A percentile compares a stretch with the other conserved stretches of the same genome.
Conservation (phyloP, 2,329 filamentous ascomycete species). For the Stachybotrys chlorohalonatus region DNA sequence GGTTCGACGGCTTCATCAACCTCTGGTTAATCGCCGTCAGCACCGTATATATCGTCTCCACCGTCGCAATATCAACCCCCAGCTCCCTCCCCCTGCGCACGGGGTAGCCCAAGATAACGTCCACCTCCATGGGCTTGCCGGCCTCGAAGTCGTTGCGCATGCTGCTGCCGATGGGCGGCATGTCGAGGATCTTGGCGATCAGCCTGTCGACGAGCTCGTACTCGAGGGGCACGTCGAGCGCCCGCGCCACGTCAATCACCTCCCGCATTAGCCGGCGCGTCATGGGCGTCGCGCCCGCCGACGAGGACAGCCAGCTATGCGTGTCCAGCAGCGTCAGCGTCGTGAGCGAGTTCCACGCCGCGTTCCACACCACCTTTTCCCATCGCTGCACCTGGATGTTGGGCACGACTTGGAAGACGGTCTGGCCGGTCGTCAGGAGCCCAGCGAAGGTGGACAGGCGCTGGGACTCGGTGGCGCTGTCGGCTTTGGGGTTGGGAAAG, state of each 20-base stretch:
- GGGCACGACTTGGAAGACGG: slow-evolving; percentile 35
- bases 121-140: slow-evolving; percentile 50
- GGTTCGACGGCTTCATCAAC: background rate
- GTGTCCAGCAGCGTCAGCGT: slow-evolving; percentile 46
- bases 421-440: slow-evolving; percentile 31
- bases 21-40: slow-evolving; percentile 19
- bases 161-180: slow-evolving; percentile 34
- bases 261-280: slow-evolving; percentile 44
- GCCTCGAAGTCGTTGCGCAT: slow-evolving; percentile 52
- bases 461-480: slow-evolving; percentile 19
- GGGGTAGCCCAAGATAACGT: slow-evolving; percentile 54
- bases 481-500: slow-evolving; percentile 27
- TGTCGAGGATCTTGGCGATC: slow-evolving; percentile 33
- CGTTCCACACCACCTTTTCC: slow-evolving; percentile 53
- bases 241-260: slow-evolving; percentile 45
- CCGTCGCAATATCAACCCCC: slow-evolving; percentile 42
- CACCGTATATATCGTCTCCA: slow-evolving; percentile 30
- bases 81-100: slow-evolving; percentile 44
- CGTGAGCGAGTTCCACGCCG: slow-evolving; percentile 51
- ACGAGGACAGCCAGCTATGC: slow-evolving; percentile 37
- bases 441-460: slow-evolving; percentile 30
- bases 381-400: slow-evolving; percentile 50
- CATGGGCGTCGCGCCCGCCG: slow-evolving; percentile 32
- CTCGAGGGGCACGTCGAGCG: slow-evolving; percentile 37
- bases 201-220: slow-evolving; percentile 37